Evolutionary conservation across 2,329 filamentous ascomycete species (phyloP).

Genomic region (Fonsecaea erecta): DNA sequence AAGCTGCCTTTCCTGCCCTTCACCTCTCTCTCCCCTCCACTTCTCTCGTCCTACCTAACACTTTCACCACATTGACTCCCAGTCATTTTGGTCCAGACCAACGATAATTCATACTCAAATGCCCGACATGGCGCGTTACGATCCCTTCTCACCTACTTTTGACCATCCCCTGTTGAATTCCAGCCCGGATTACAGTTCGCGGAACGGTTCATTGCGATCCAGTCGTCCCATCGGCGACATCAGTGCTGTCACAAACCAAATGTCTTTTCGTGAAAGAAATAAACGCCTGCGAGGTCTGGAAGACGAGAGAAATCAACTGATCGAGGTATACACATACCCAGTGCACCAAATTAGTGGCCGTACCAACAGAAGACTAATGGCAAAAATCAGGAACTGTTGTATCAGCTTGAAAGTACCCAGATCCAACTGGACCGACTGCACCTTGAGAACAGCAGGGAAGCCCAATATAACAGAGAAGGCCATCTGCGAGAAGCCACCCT

Average conservation of each 20-base stretch:
- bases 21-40: constrained; percentile 1
- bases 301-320: constrained; percentile 53
- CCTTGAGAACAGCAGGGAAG: constrained; percentile 54
- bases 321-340: constrained; percentile 47
- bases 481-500: constrained; percentile 54
- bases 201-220: constrained; percentile 31
- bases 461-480: constrained; percentile 53
- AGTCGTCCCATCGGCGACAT: constrained; percentile 33
- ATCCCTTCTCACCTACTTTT: constrained; percentile 37
- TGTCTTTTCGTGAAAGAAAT: constrained; percentile 46
- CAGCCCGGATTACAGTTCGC: constrained; percentile 36
- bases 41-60: constrained; percentile 3
- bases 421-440: constrained; percentile 41
- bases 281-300: constrained; percentile 51
- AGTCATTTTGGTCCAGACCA: neutral
- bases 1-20: neutral
- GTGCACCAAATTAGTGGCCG: constrained; percentile 2
- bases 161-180: constrained; percentile 38
- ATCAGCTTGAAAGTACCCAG: constrained; percentile 51
- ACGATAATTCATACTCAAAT: constrained; percentile 23
- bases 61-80: neutral
- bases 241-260: constrained; percentile 12
- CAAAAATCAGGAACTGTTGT: constrained; percentile 50
- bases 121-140: constrained; percentile 39
- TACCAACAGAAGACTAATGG: constrained; percentile 1